These are phyloP conservation scores for Linnemannia hyalina DNA, from an alignment of 192 early-diverging fungal species.

Conservation along the genomic window DNA sequence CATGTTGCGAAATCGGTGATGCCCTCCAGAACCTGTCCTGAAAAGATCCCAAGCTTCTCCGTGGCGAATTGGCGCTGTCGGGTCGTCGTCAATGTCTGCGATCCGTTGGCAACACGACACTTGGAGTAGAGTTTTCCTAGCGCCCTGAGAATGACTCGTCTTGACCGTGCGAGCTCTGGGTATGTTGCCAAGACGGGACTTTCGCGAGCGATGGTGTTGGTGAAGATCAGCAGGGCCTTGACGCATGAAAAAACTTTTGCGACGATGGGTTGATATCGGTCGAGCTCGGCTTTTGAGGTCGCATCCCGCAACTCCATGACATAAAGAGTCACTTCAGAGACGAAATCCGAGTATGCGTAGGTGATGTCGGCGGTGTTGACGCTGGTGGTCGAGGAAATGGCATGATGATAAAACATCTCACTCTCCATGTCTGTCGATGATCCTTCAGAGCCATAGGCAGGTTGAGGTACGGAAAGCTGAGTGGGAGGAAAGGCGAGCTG, in stretches of 20 bases:
- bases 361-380: conserved; percentile 16
- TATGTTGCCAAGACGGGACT: conserved; percentile 33
- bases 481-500: conserved; percentile 47
- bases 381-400: conserved; percentile 9
- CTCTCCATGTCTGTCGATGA: conserved; percentile 17
- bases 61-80: conserved; percentile 41
- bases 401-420: conserved; percentile 28
- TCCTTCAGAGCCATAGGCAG: conserved; percentile 10
- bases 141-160: conserved; percentile 37
- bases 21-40: conserved; percentile 24
- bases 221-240: conserved; percentile 33
- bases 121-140: conserved; percentile 49
- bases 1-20: conserved; percentile 41
- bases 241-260: conserved; percentile 42
- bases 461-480: conserved; percentile 15
- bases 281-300: conserved; percentile 12
- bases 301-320: conserved; percentile 38
- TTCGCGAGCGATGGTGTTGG: conserved; percentile 51
- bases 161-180: conserved; percentile 33
- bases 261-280: conserved; percentile 39
- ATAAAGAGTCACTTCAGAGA: conserved; percentile 25
- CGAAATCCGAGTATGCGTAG: conserved; percentile 44
- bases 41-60: conserved; percentile 39
- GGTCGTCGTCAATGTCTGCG: conserved; percentile 23
- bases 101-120: conserved; percentile 42